Percentiles rank a stretch among this genome's conserved stretches.
phyloP scores from a whole-genome alignment of 2,329 filamentous ascomycete species.

The Claviceps maximensis region DNA sequence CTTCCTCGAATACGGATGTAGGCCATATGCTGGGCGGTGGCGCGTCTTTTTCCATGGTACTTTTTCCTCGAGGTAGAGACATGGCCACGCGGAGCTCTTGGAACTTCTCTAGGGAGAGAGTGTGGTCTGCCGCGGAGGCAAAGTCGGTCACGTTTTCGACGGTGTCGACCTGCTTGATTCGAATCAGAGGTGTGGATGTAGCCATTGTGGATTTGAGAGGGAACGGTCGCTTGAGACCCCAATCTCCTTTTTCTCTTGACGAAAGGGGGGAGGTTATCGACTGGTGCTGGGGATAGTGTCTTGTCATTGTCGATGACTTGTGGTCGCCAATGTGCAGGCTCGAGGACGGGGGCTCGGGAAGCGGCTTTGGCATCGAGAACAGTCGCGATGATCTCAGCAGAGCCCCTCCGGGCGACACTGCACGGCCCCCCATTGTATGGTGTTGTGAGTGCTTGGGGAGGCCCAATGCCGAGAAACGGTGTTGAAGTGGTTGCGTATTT shows the following conservation, averaged over 20 bases:
- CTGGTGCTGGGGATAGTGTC: slow-evolving; percentile 67
- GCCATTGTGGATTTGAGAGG: slow-evolving; percentile 63
- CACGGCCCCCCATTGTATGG: slow-evolving; percentile 19
- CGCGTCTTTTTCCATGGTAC: slow-evolving; percentile 6
- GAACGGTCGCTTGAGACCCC: slow-evolving; percentile 80
- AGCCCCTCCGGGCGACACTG: slow-evolving; percentile 47
- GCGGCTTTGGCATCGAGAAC: slow-evolving; percentile 70
- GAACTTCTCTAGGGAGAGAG: slow-evolving; percentile 71
- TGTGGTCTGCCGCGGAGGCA: slow-evolving; percentile 68
- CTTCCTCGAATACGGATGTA: slow-evolving; percentile 47
- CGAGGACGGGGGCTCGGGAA: slow-evolving; percentile 48
- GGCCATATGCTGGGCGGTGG: slow-evolving; percentile 14
- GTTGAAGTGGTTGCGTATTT: not conserved
- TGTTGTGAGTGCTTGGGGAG: slow-evolving; percentile 13
- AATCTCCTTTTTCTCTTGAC: slow-evolving; percentile 68
- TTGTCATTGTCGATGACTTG: slow-evolving; percentile 40
- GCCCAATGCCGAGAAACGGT: slow-evolving; percentile 17
- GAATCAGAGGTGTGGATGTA: slow-evolving; percentile 60
- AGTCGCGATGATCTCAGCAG: slow-evolving; percentile 79
- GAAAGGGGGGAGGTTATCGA: slow-evolving; percentile 64
- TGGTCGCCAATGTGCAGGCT: slow-evolving; percentile 20
- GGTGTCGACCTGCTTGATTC: slow-evolving; percentile 68
- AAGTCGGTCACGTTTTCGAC: slow-evolving; percentile 85
- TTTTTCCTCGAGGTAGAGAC: slow-evolving; percentile 31
- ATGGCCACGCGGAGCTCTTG: slow-evolving; percentile 68